phyloP scores from a whole-genome alignment of 2,329 filamentous ascomycete species.

The Xylaria sp. region DNA sequence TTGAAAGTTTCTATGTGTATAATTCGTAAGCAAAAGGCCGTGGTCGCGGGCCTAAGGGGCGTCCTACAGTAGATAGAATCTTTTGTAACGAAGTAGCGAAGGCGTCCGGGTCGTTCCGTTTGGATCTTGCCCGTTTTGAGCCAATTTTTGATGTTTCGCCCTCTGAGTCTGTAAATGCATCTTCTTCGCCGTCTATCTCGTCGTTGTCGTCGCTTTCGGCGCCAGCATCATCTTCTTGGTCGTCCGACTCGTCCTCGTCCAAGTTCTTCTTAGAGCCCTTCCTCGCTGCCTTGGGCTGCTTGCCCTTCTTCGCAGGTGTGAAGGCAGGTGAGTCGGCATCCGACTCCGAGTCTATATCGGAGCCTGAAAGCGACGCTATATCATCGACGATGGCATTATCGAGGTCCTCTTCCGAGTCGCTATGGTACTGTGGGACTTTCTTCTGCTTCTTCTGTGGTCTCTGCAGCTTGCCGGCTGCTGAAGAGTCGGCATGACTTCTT shows the following conservation, averaged over 20 bases:
- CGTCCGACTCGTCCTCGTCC: slow-evolving; percentile 30
- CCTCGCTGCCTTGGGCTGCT: not conserved
- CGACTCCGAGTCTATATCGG: slow-evolving; percentile 42
- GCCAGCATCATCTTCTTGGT: slow-evolving; percentile 30
- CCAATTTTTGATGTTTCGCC: slow-evolving; percentile 38
- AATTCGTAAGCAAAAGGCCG: not conserved
- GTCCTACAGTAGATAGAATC: slow-evolving; percentile 72
- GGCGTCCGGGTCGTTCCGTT: slow-evolving; percentile 88
- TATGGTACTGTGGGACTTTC: slow-evolving; percentile 57
- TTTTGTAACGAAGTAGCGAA: slow-evolving; percentile 94
- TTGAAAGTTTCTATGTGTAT: slow-evolving; percentile 70
- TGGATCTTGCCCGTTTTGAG: slow-evolving; percentile 61
- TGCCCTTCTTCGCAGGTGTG: slow-evolving; percentile 30
- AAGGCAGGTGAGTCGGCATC: slow-evolving; percentile 37
- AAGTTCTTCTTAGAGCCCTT: slow-evolving; percentile 22
- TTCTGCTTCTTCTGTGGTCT: slow-evolving; percentile 58
- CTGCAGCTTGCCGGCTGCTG: slow-evolving; percentile 40
- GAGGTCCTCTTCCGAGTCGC: slow-evolving; percentile 63
- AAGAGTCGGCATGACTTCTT: slow-evolving; percentile 36
- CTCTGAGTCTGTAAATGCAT: slow-evolving; percentile 35
- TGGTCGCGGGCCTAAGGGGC: not conserved
- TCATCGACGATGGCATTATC: slow-evolving; percentile 60
- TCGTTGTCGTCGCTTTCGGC: slow-evolving; percentile 32
- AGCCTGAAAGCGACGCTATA: slow-evolving; percentile 43
- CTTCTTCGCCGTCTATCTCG: slow-evolving; percentile 38